Percentiles rank a stretch among this genome's conserved stretches.
Evolutionary conservation across 306 rosid genomes (phyloP).

Genomic region (Citrullus mucosospermus): DNA sequence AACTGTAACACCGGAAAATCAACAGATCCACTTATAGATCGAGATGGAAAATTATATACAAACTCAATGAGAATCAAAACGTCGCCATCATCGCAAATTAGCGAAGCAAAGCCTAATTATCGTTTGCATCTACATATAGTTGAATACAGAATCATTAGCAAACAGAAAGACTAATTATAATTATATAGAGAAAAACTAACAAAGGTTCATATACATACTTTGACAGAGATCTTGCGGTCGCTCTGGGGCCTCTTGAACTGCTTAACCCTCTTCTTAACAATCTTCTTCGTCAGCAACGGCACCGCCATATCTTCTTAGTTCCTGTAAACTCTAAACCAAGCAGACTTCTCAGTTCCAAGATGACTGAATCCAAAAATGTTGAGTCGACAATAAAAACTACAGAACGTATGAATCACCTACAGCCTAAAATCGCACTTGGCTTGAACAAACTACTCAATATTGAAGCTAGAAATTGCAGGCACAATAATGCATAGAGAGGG

Average conservation of each 20-base stretch:
- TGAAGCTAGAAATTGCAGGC: background rate
- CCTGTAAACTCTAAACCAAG: background rate
- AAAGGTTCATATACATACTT: conserved; percentile 25
- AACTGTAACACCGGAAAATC: background rate
- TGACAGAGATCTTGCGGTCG: conserved; percentile 66
- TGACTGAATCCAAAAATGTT: background rate
- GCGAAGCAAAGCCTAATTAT: background rate
- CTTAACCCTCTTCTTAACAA: conserved; percentile 79
- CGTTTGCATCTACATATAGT: background rate
- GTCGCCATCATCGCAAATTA: background rate
- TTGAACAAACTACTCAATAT: background rate
- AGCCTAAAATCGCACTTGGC: background rate
- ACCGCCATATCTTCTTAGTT: conserved; percentile 45
- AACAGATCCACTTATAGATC: background rate
- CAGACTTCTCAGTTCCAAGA: background rate
- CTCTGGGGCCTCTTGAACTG: conserved; percentile 67
- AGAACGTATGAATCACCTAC: background rate
- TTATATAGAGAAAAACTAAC: background rate
- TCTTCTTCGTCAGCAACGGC: conserved; percentile 52
- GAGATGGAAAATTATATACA: background rate
- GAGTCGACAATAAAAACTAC: background rate
- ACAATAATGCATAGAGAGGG: background rate
- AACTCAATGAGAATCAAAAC: background rate
- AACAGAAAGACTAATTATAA: background rate
- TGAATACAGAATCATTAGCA: background rate